Conservation (phyloP, 2,329 filamentous ascomycete species). For the Fusarium sp. region DNA sequence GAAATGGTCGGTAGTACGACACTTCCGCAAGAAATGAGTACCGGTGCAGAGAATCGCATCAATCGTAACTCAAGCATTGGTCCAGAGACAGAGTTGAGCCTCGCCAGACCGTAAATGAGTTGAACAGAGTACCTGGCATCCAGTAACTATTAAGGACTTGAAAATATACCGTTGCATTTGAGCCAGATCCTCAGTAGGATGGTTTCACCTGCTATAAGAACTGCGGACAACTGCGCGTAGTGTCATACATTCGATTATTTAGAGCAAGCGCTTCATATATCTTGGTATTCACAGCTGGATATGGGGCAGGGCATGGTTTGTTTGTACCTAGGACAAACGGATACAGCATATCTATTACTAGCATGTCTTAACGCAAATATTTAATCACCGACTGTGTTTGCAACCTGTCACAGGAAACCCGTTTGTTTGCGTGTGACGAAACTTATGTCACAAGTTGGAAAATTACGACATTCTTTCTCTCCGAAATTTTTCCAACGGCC, state of each 20-base stretch:
- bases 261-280: not conserved
- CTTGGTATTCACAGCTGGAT: not conserved
- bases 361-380: not conserved
- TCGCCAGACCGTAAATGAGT: not conserved
- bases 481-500: not conserved
- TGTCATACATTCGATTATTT: constrained; percentile 4
- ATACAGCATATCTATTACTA: not conserved
- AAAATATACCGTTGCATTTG: not conserved
- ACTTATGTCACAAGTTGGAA: not conserved
- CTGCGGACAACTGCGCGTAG: not conserved
- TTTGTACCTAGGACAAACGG: not conserved
- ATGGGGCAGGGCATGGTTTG: not conserved
- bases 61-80: not conserved
- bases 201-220: not conserved
- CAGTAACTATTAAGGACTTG: not conserved
- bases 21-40: constrained; percentile 38
- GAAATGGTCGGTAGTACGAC: constrained; percentile 41
- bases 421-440: not conserved
- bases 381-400: not conserved
- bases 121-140: not conserved
- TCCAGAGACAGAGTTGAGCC: constrained; percentile 13
- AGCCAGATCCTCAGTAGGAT: not conserved
- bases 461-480: not conserved
- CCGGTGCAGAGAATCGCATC: constrained; percentile 29
- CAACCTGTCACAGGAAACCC: not conserved